Base-by-base conservation (phyloP, 805 yeast genomes). In the Brettanomyces naardenensis region DNA sequence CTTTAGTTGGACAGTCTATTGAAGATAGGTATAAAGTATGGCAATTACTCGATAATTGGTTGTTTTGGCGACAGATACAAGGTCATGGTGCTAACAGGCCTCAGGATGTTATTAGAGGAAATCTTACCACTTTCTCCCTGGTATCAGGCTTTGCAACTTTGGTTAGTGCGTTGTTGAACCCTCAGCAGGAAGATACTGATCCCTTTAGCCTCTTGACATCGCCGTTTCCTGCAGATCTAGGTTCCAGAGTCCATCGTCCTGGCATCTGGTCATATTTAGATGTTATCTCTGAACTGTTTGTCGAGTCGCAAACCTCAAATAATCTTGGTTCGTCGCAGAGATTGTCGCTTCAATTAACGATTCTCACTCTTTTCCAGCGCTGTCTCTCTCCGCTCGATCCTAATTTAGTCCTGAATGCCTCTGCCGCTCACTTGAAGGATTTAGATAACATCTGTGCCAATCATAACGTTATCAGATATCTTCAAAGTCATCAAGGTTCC, bases 191-290 rank as follows among this genome's bases (percentile, higher is more conserved):
- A 9, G 51, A 50, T 17, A 41, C 46, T 22, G 48, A 59, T 33
- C 56, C 56, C 3, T 64, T 68, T 44, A 69, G 73, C 13, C 65
- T 64, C 26, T 51, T 47, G 25, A 39, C 50, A 4, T 51, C 78
- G 11, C 66, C 75, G 10, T 82, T 68, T 48, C 95, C 95, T 1
- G 48, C 63, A 5, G 74, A 70, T 37, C 54, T 87, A 20, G 95
- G 95, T 0, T 53, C 54, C 3, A 64, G 66, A 0, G 72, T 77
- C 44, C 69, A 95, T 48, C 71, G 64, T 23, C 68, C 67, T 23
- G 95, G 95, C 2, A 58, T 87, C 5, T 75, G 88, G 75, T 87
- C 92, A 3, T 90, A 89, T 49, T 55, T 84, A 38, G 90, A 86
- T 37, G 87, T 75, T 48, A 54, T 88, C 11, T 51, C 83, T n/a